These are phyloP conservation scores for Pestalotiopsis fici DNA, from an alignment of 2,329 filamentous ascomycete genomes.

Conservation along the genomic window DNA sequence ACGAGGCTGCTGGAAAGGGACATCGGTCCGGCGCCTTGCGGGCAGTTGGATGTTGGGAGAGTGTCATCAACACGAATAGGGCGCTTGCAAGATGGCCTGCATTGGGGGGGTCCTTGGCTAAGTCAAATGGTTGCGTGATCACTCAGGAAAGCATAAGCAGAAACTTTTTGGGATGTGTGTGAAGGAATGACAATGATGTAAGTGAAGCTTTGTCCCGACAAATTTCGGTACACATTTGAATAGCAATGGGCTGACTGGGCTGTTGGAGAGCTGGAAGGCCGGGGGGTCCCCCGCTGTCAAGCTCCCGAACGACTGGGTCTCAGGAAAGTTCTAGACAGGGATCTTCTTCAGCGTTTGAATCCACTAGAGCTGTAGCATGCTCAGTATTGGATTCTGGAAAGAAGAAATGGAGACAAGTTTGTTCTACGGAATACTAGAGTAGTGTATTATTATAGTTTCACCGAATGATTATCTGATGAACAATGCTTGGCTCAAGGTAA, in stretches of 20 bases:
- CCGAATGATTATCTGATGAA: too few relatives aligned
- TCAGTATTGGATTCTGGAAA: background rate
- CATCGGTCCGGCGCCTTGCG: constrained; percentile 32
- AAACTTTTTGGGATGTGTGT: background rate
- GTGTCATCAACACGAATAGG: constrained; percentile 25
- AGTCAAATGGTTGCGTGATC: background rate
- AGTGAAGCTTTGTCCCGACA: constrained; percentile 4
- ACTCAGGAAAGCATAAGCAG: background rate
- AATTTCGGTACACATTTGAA: background rate
- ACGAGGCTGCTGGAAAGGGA: constrained; percentile 32
- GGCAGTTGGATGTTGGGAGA: constrained; percentile 17
- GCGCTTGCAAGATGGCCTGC: background rate
- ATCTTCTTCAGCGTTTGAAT: background rate
- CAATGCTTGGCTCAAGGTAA: too few relatives aligned
- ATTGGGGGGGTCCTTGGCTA: background rate
- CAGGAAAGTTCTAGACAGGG: background rate
- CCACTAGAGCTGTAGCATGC: background rate
- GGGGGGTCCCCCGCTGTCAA: background rate
- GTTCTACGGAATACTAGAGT: too few relatives aligned
- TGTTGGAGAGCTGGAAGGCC: background rate
- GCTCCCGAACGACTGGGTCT: constrained; percentile 2
- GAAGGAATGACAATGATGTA: constrained; percentile 7
- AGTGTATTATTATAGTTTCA: too few relatives aligned
- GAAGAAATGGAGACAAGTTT: background rate
- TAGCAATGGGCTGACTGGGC: background rate